phyloP scores from a whole-genome alignment of 352 stramenopile species.

The Globisporangium abappressorium region DNA sequence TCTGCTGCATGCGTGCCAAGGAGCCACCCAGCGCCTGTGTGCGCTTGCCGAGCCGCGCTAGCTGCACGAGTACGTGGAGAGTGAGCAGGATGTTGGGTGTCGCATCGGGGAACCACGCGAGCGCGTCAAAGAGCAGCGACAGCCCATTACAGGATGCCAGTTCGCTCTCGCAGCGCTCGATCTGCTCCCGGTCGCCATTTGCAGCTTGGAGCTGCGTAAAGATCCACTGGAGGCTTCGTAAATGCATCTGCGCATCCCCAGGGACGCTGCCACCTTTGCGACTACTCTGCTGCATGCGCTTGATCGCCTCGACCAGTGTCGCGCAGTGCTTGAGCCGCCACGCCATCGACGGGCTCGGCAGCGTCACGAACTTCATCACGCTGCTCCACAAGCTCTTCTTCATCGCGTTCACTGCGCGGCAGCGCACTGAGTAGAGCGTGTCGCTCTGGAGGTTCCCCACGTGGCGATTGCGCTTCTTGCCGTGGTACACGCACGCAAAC shows the following conservation, averaged over 20 bases:
- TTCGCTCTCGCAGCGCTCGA: slow-evolving; percentile 30
- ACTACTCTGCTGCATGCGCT: slow-evolving; percentile 24
- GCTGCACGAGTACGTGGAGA: slow-evolving; percentile 28
- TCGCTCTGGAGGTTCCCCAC: slow-evolving; percentile 28
- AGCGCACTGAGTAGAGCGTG: slow-evolving; percentile 51
- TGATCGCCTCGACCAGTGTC: slow-evolving; percentile 44
- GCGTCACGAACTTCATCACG: slow-evolving; percentile 45
- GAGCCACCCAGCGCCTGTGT: slow-evolving; percentile 29
- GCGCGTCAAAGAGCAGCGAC: slow-evolving; percentile 24
- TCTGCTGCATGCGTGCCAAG: slow-evolving; percentile 19
- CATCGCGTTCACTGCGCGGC: slow-evolving; percentile 45
- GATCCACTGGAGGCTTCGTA: slow-evolving; percentile 55
- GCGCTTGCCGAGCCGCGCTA: slow-evolving; percentile 22
- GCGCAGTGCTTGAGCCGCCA: slow-evolving; percentile 55
- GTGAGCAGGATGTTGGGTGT: slow-evolving; percentile 24
- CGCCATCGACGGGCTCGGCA: slow-evolving; percentile 45
- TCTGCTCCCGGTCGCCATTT: slow-evolving; percentile 22
- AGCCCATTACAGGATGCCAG: slow-evolving; percentile 27
- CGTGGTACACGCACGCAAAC: slow-evolving; percentile 46
- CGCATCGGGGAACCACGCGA: slow-evolving; percentile 24
- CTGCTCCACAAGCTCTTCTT: slow-evolving; percentile 53
- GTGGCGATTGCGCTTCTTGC: slow-evolving; percentile 29
- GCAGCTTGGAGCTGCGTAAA: slow-evolving; percentile 34
- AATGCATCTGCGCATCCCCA: slow-evolving; percentile 26
- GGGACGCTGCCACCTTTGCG: neutral